Percentiles rank a stretch among this genome's conserved stretches.
Conservation (phyloP, 2,329 filamentous ascomycete genomes). For the Fusarium subtropicale region DNA sequence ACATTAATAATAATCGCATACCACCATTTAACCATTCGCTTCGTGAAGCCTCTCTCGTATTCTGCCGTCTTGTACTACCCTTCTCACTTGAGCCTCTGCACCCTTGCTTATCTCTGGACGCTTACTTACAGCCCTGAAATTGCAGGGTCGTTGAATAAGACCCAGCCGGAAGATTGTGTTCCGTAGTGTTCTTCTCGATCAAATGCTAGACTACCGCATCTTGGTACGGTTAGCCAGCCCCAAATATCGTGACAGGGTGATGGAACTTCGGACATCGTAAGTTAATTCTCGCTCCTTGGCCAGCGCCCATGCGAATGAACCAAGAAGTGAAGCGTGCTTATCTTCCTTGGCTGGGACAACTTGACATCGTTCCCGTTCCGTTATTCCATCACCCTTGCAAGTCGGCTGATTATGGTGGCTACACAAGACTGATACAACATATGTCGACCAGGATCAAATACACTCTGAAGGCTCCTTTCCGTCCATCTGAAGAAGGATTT, state of each 20-base stretch:
- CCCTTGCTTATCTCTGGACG: not conserved
- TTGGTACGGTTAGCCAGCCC: not conserved
- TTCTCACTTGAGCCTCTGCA: not conserved
- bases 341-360: constrained; percentile 8
- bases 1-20: constrained; percentile 48
- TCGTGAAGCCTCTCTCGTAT: not conserved
- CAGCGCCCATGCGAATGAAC: not conserved
- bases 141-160: not conserved
- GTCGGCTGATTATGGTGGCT: constrained; percentile 12
- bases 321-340: not conserved
- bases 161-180: constrained; percentile 5
- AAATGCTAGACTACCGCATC: not conserved
- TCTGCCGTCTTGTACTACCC: not conserved
- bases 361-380: not conserved
- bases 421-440: constrained; percentile 2
- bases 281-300: not conserved
- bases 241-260: not conserved
- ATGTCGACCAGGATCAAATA: not conserved
- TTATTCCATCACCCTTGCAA: constrained; percentile 5
- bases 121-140: not conserved
- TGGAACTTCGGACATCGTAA: not conserved
- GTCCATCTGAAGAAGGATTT: not conserved
- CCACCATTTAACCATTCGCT: constrained; percentile 11
- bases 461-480: not conserved
- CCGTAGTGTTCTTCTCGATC: not conserved